phyloP scores from a whole-genome alignment of 441 rosid species.

The Kokia cookei region DNA sequence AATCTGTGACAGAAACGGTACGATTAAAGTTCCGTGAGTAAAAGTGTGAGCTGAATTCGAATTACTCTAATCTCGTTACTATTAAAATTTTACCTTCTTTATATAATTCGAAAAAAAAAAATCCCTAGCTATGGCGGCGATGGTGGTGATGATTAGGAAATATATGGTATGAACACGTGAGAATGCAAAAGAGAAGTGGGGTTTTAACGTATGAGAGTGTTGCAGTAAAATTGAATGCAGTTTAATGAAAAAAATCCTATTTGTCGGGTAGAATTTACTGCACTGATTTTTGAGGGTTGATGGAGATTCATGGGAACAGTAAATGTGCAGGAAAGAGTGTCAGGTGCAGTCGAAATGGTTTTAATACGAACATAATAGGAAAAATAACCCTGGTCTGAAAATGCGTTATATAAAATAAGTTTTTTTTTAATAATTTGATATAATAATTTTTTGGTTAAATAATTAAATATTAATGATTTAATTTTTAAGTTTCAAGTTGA shows the following conservation, averaged over 20 bases:
- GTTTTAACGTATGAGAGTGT: neutral
- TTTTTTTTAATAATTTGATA: too few relatives aligned
- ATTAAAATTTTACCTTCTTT: too few relatives aligned
- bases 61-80: too few relatives aligned
- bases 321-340: neutral
- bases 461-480: too few relatives aligned
- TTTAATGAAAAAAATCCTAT: conserved; percentile 10
- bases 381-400: too few relatives aligned
- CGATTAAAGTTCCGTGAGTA: neutral
- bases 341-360: too few relatives aligned
- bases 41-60: too few relatives aligned
- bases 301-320: neutral
- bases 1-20: neutral
- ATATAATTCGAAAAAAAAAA: too few relatives aligned
- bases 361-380: too few relatives aligned
- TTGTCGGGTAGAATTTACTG: conserved; percentile 21
- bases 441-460: too few relatives aligned
- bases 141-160: neutral
- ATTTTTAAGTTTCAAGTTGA: too few relatives aligned
- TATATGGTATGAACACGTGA: conserved; percentile 3
- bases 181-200: neutral
- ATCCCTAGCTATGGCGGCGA: neutral
- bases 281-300: neutral
- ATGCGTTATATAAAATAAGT: too few relatives aligned
- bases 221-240: neutral